phyloP scores from a whole-genome alignment of 306 rosid species.

The Sicyos edulis region DNA sequence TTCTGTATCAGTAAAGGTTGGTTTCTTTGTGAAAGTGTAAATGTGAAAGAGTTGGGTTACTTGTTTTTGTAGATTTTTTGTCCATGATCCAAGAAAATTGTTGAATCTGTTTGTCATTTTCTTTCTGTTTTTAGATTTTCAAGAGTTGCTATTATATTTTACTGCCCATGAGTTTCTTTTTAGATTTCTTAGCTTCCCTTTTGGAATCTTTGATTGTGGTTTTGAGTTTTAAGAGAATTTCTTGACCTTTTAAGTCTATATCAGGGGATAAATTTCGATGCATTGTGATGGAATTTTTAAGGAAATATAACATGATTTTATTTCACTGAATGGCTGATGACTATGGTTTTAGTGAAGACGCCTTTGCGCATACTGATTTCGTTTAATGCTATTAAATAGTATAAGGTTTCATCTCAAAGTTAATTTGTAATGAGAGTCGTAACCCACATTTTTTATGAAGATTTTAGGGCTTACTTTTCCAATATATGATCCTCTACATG shows the following conservation, averaged over 20 bases:
- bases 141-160: background rate
- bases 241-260: background rate
- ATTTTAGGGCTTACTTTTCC: too few relatives aligned
- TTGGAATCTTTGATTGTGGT: background rate
- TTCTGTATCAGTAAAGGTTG: background rate
- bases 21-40: background rate
- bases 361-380: background rate
- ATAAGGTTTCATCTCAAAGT: too few relatives aligned
- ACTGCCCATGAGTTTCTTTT: background rate
- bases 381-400: background rate
- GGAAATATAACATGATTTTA: background rate
- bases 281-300: background rate
- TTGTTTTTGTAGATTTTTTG: constrained; percentile 5
- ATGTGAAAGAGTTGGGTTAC: background rate
- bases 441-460: too few relatives aligned
- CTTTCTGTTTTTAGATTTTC: background rate
- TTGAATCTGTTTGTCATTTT: background rate
- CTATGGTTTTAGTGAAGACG: background rate
- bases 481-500: too few relatives aligned
- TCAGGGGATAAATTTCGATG: background rate
- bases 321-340: background rate
- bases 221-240: background rate
- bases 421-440: too few relatives aligned
- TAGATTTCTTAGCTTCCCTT: background rate
- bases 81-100: background rate